A percentile compares a stretch with the other conserved stretches of the same genome.
phyloP scores from a whole-genome alignment of 1,284 basidiomycete species.

The Trichosporon faecale region DNA sequence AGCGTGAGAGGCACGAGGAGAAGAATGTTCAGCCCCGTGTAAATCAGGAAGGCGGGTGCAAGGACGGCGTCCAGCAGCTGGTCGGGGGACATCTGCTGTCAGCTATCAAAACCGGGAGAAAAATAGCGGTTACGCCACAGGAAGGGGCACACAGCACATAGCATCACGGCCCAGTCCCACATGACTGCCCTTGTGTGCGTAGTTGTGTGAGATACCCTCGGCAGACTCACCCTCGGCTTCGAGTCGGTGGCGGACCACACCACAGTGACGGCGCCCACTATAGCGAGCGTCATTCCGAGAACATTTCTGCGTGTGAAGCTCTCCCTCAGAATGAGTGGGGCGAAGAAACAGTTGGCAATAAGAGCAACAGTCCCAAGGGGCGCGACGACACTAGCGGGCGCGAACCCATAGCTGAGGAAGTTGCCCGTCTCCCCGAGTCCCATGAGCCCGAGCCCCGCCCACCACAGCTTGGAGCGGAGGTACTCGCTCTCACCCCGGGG shows the following conservation, averaged over 20 bases:
- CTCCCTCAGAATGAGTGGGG: constrained; percentile 70
- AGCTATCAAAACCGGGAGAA: not conserved
- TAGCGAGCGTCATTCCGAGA: constrained; percentile 77
- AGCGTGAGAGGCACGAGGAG: constrained; percentile 60
- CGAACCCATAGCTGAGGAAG: constrained; percentile 82
- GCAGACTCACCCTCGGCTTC: constrained; percentile 61
- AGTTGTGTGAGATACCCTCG: constrained; percentile 55
- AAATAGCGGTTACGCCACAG: not conserved
- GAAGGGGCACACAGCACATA: not conserved
- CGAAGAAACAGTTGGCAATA: constrained; percentile 91
- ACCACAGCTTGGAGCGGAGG: constrained; percentile 83
- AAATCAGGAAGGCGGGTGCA: constrained; percentile 69
- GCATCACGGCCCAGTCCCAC: not conserved
- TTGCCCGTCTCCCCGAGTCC: constrained; percentile 88
- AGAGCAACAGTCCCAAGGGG: constrained; percentile 88
- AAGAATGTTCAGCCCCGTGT: constrained; percentile 63
- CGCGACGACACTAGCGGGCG: constrained; percentile 91
- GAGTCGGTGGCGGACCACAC: constrained; percentile 73
- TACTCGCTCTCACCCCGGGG: constrained; percentile 57
- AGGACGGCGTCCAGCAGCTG: constrained; percentile 68
- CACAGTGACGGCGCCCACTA: constrained; percentile 85
- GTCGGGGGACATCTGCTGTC: constrained; percentile 58
- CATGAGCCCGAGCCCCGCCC: constrained; percentile 84
- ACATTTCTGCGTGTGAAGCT: constrained; percentile 64
- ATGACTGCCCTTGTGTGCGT: not conserved